Base-by-base conservation (phyloP, 2,329 filamentous ascomycete genomes). In the Ploettnerulaceae sp. region DNA sequence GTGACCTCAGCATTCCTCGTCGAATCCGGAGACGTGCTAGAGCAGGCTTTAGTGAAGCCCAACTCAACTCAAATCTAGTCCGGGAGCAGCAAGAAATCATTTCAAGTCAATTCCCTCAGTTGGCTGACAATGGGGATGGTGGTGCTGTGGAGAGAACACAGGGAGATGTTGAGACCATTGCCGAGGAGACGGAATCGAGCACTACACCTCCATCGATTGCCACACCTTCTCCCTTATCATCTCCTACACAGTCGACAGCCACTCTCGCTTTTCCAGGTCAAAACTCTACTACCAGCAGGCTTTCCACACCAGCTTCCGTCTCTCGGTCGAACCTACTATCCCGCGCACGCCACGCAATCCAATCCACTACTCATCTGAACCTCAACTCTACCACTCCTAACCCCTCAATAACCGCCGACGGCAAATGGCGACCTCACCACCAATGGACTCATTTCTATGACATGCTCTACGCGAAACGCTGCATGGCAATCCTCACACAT, bases 1-100 rank as follows among this genome's bases (percentile, higher is more conserved):
- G 73, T 32, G 79, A 82, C 57, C 76, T 79, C 64, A 80, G 76
- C 26, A 74, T 82, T 40, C 79, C 79, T 7, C 69, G 53, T 53
- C 58, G 48, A 59, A 60, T 14, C 51, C 57, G 42, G 47, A 53
- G 40, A 46, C 59, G 60, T 53, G 34, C 48, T 14, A 35, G 42
- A 32, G 48, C n/a, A 14, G 46, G 26, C 45, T 40, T 40, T 29
- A 26, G 38, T n/a, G 28, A 41, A 14, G 47, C 48, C 36, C 44
- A 53, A n/a, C 45, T 39, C 6, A 52, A 50, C 15, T 38, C 45
- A 4, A 45, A 40, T n/a, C 17, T 53, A 14, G 48, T 57, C 18
- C 51, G 53, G 24, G 53, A 60, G 14, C 57, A 59, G 39, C 36
- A 53, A 33, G 56, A 58, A 41, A 53, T 58, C 8, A 51, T 60